Percentiles rank a stretch among this genome's conserved stretches.
Conservation (phyloP, 78 protist species). For the Guillardia theta region DNA sequence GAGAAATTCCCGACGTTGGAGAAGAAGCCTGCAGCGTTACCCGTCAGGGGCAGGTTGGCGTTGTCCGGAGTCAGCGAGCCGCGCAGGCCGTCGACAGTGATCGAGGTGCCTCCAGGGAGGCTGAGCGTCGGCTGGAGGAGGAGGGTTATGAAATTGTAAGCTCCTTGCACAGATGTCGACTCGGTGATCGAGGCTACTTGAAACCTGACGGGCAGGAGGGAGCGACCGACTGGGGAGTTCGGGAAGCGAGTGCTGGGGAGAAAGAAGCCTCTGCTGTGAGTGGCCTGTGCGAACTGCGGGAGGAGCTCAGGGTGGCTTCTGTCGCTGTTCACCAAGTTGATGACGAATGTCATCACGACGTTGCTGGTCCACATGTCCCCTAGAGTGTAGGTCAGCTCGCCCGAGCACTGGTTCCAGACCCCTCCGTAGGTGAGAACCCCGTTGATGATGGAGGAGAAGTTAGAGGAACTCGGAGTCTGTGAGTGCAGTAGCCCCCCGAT, state of each 20-base stretch:
- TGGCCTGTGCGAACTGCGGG: too few species aligned
- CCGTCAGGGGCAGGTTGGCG: not conserved
- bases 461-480: too few species aligned
- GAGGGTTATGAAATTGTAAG: not conserved
- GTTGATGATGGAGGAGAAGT: too few species aligned
- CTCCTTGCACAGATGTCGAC: not conserved
- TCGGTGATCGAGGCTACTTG: not conserved
- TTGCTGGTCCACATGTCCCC: too few species aligned
- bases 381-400: too few species aligned
- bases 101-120: not conserved
- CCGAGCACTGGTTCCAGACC: too few species aligned
- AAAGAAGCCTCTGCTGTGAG: not conserved
- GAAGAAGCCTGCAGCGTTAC: not conserved
- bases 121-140: not conserved
- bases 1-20: not conserved
- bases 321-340: too few species aligned
- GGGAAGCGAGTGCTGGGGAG: not conserved
- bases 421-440: too few species aligned
- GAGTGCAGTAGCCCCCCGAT: not conserved
- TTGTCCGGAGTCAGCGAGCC: not conserved
- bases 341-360: too few species aligned
- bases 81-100: not conserved
- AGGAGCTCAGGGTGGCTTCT: too few species aligned
- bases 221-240: not conserved
- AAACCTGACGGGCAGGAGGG: not conserved